These are phyloP conservation scores for Irpex sp. DNA, from an alignment of 1,284 basidiomycete species.

Conservation along the genomic window DNA sequence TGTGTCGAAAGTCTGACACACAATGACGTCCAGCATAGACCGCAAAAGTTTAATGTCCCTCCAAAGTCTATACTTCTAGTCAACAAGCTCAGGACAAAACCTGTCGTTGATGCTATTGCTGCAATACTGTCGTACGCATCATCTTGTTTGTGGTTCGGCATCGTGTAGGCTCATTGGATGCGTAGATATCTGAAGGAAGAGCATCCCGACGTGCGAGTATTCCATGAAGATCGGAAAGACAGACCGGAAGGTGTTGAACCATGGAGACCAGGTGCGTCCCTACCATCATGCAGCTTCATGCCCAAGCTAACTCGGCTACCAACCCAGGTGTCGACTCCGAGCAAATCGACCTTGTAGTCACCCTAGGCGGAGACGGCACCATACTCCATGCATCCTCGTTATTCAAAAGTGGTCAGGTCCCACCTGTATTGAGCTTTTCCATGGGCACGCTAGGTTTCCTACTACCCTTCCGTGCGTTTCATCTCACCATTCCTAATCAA, in stretches of 20 bases:
- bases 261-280: conserved; percentile 54
- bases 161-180: too few relatives aligned
- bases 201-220: conserved; percentile 73
- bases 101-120: conserved; percentile 70
- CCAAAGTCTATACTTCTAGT: conserved; percentile 58
- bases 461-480: conserved; percentile 83
- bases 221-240: conserved; percentile 69
- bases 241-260: conserved; percentile 62
- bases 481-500: neutral
- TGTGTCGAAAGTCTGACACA: neutral
- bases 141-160: neutral
- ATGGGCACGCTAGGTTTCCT: conserved; percentile 96
- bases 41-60: conserved; percentile 8
- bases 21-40: conserved; percentile 11
- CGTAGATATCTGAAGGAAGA: conserved; percentile 63
- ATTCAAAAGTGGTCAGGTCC: conserved; percentile 86
- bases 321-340: conserved; percentile 43
- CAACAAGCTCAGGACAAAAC: conserved; percentile 73
- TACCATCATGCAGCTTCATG: conserved; percentile 2
- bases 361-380: conserved; percentile 93
- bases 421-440: conserved; percentile 93
- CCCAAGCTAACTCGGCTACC: too few relatives aligned
- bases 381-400: conserved; percentile 93
- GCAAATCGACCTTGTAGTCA: conserved; percentile 84
- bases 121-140: conserved; percentile 59